Conservation (phyloP, 192 early-diverging fungal genomes). For the Spinellus fusiger region DNA sequence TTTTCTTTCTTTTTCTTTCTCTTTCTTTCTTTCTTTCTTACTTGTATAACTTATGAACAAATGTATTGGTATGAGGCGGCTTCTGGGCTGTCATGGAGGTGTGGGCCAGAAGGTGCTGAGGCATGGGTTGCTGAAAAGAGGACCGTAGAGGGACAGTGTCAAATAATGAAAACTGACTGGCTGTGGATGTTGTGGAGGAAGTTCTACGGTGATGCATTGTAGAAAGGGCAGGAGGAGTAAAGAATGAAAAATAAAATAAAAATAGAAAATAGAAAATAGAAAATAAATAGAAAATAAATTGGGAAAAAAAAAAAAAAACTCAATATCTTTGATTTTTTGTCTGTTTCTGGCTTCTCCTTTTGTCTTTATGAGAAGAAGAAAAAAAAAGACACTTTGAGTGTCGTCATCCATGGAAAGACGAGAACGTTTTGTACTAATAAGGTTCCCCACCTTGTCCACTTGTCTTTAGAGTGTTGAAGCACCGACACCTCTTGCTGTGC, state of each 20-base stretch:
- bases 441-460: background rate
- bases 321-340: too few relatives aligned
- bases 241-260: background rate
- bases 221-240: background rate
- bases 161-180: background rate
- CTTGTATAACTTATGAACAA: slow-evolving; percentile 30
- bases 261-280: too few relatives aligned
- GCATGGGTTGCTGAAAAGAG: background rate
- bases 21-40: slow-evolving; percentile 14
- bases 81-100: slow-evolving; percentile 16
- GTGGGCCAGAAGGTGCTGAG: background rate
- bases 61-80: slow-evolving; percentile 20
- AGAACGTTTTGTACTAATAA: background rate
- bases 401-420: background rate
- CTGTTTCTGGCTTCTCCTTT: too few relatives aligned
- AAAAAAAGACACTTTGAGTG: background rate
- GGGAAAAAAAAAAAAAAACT: too few relatives aligned
- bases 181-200: background rate
- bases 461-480: too few relatives aligned
- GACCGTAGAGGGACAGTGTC: background rate
- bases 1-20: too few relatives aligned
- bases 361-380: too few relatives aligned
- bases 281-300: too few relatives aligned
- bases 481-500: too few relatives aligned
- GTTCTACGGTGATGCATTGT: background rate